A percentile compares a stretch with the other conserved stretches of the same genome.
phyloP scores from a whole-genome alignment of 257 asterid genomes.

The Solanum sparsipilum region DNA sequence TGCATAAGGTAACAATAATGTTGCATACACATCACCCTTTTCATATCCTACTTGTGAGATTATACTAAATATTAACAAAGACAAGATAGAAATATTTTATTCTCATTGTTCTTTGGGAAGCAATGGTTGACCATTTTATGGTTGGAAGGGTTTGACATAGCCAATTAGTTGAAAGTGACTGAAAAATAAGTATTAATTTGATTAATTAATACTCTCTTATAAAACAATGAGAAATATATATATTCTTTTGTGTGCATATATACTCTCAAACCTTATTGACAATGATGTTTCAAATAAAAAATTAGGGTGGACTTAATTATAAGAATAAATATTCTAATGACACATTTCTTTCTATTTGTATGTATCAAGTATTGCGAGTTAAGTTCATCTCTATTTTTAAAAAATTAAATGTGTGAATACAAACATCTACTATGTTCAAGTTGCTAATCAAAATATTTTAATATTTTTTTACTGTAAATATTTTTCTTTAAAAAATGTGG shows the following conservation, averaged over 20 bases:
- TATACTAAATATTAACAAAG: not conserved
- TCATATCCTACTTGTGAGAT: rapidly evolving
- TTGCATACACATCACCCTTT: not conserved
- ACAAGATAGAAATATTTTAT: not conserved
- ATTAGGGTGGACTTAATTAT: not conserved
- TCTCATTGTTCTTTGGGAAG: not conserved
- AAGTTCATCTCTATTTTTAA: not conserved
- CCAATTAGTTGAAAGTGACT: not conserved
- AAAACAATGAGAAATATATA: not conserved
- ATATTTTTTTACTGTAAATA: not conserved
- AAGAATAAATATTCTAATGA: not conserved
- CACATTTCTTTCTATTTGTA: not conserved
- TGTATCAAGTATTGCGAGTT: not conserved
- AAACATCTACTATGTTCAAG: not conserved
- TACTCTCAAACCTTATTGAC: not conserved
- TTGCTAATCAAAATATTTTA: not conserved
- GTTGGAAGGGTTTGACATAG: not conserved
- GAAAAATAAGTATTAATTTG: not conserved
- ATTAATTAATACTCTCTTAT: not conserved
- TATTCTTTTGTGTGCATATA: not conserved
- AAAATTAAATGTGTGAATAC: not conserved
- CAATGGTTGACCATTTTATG: not conserved
- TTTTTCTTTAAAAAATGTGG: not conserved
- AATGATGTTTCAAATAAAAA: not conserved
- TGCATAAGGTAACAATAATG: not conserved